These are phyloP conservation scores for Hymenoscyphus fructigenus DNA, from an alignment of 2,329 filamentous ascomycete genomes.

Conservation along the genomic window DNA sequence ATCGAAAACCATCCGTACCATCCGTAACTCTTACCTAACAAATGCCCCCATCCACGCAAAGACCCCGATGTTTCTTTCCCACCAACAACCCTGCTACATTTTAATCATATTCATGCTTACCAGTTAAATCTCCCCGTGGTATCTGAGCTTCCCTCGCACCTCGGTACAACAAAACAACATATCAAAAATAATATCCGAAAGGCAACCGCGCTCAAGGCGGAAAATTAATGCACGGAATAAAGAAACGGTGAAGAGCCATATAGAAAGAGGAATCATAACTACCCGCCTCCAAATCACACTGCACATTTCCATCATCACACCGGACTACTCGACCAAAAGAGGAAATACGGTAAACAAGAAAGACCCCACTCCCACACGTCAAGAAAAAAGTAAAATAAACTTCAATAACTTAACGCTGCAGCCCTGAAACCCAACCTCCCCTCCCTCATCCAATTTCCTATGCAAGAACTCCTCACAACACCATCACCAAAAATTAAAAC, in stretches of 20 bases:
- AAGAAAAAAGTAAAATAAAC: background rate
- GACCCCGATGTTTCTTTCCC: background rate
- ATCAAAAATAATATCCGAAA: background rate
- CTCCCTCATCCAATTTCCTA: background rate
- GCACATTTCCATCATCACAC: background rate
- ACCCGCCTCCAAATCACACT: background rate
- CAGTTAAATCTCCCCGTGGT: background rate
- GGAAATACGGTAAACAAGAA: background rate
- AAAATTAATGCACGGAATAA: background rate
- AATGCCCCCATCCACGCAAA: background rate
- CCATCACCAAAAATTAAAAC: background rate
- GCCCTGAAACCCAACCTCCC: background rate
- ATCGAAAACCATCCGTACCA: background rate
- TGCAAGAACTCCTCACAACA: background rate
- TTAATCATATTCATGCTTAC: conserved; percentile 3
- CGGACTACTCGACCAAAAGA: background rate
- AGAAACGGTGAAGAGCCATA: background rate
- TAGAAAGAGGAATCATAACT: background rate
- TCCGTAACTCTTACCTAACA: conserved; percentile 1
- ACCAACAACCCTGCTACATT: background rate
- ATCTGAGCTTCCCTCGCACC: conserved; percentile 1
- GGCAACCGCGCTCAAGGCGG: background rate
- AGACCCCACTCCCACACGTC: background rate
- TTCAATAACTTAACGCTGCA: background rate
- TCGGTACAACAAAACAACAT: background rate